Evolutionary conservation across 805 yeast species (phyloP).

Genomic region (Cyberlindnera mycetangii): DNA sequence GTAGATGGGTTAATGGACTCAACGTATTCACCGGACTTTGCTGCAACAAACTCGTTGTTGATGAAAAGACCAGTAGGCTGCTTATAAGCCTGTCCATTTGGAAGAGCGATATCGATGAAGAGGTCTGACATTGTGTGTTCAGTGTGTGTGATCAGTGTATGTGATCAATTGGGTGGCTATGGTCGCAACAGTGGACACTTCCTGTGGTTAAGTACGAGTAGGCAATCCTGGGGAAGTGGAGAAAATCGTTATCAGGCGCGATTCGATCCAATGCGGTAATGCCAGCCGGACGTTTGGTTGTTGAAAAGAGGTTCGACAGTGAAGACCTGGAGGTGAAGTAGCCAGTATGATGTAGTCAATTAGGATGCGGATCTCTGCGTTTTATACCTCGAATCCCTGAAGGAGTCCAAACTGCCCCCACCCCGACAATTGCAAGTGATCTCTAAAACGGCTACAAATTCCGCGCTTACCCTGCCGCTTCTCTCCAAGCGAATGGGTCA

Average conservation of each 20-base stretch:
- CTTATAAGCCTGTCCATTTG: conserved; percentile 62
- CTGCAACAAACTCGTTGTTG: conserved; percentile 64
- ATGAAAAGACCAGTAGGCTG: conserved; percentile 80
- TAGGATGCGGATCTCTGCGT: too few relatives aligned
- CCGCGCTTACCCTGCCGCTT: not conserved
- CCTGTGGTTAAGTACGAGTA: too few relatives aligned
- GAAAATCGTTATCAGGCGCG: not conserved
- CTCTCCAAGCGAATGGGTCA: too few relatives aligned
- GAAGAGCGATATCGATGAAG: conserved; percentile 43
- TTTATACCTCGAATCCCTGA: too few relatives aligned
- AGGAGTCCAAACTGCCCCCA: too few relatives aligned
- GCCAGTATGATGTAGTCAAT: too few relatives aligned
- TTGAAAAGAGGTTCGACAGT: too few relatives aligned
- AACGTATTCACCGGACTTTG: conserved; percentile 43
- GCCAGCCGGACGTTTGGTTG: not conserved
- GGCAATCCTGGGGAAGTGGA: not conserved
- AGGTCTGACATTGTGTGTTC: conserved; percentile 18
- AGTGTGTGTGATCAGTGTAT: not conserved
- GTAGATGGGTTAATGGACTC: conserved; percentile 48
- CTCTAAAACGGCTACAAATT: not conserved
- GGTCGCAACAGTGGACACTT: too few relatives aligned
- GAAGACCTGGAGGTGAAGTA: too few relatives aligned
- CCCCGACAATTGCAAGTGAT: too few relatives aligned
- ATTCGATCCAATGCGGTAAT: not conserved
- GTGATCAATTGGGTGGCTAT: too few relatives aligned